Evolutionary conservation across 306 rosid species (phyloP).

Genomic region (Inga laurina): DNA sequence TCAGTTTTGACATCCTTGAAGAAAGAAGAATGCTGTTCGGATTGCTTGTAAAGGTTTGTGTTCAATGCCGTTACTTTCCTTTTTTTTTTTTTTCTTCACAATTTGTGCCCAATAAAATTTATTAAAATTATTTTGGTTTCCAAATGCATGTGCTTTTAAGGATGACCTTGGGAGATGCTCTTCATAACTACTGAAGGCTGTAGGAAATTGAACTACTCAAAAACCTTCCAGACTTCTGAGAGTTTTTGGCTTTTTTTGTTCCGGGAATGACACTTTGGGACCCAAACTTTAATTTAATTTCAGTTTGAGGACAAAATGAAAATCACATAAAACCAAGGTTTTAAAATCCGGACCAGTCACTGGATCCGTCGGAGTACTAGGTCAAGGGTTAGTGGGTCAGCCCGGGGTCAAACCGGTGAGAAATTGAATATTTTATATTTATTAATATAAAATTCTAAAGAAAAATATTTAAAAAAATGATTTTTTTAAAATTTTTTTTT

Average conservation of each 20-base stretch:
- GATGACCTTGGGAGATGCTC: background rate
- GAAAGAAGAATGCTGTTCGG: constrained; percentile 11
- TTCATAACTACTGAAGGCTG: background rate
- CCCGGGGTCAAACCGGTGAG: too few relatives aligned
- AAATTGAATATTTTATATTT: too few relatives aligned
- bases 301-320: background rate
- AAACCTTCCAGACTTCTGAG: too few relatives aligned
- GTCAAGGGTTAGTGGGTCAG: too few relatives aligned
- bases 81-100: background rate
- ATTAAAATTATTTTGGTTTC: background rate
- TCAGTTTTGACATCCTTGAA: constrained; percentile 13
- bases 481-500: too few relatives aligned
- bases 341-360: too few relatives aligned
- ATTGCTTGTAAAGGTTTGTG: constrained; percentile 29
- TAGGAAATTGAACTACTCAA: too few relatives aligned
- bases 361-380: too few relatives aligned
- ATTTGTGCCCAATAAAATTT: background rate
- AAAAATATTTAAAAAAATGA: too few relatives aligned
- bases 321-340: too few relatives aligned
- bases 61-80: constrained; percentile 5
- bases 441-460: too few relatives aligned
- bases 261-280: background rate
- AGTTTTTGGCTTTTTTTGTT: too few relatives aligned
- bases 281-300: background rate
- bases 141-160: background rate